phyloP scores from a whole-genome alignment of 2,329 filamentous ascomycete genomes.

The Aschersonia sp. region DNA sequence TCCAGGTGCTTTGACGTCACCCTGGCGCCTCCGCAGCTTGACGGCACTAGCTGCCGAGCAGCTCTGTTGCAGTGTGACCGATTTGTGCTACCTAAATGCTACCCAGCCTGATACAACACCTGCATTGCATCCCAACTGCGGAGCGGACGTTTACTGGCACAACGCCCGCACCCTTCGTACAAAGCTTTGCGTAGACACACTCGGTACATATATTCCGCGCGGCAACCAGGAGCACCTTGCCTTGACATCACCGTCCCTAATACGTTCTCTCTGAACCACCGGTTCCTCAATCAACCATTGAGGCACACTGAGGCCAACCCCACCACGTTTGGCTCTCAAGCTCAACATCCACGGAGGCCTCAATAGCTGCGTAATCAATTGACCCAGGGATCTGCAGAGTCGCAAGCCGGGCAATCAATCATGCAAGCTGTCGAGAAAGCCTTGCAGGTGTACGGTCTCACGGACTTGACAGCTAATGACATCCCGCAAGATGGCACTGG shows the following conservation, averaged over 20 bases:
- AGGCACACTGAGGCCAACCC: no score
- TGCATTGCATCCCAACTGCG: not conserved
- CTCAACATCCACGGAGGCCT: not conserved
- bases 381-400: not conserved
- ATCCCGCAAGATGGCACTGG: conserved; percentile 59
- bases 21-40: not conserved
- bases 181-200: not conserved
- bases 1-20: conserved; percentile 3
- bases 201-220: not conserved
- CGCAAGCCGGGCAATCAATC: not conserved
- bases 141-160: not conserved
- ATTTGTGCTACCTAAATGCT: not conserved
- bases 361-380: not conserved
- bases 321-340: not conserved
- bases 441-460: conserved; percentile 1
- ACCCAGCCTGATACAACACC: not conserved
- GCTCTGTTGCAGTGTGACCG: not conserved
- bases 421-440: conserved; percentile 4
- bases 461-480: conserved; percentile 27
- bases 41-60: not conserved
- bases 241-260: not conserved
- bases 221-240: not conserved
- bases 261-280: no score
- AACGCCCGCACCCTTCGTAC: not conserved
- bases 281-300: no score